Percentiles rank a stretch among this genome's conserved stretches.
phyloP scores from a whole-genome alignment of 345 rosid genomes.

The Acer saccharum region DNA sequence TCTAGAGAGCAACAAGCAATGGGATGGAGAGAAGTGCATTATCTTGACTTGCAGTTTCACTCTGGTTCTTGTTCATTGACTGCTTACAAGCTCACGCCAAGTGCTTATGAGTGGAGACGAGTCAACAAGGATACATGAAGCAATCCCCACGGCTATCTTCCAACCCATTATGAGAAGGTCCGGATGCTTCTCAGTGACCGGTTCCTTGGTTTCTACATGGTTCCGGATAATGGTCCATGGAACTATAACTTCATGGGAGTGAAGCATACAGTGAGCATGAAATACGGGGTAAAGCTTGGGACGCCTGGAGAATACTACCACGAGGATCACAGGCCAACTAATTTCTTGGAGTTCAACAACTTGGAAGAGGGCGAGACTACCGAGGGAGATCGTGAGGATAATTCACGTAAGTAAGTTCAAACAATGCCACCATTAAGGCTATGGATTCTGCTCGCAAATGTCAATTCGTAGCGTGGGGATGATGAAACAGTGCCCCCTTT shows the following conservation, averaged over 20 bases:
- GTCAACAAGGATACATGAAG: conserved; percentile 89
- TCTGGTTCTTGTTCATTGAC: conserved; percentile 96
- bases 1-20: conserved; percentile 91
- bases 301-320: conserved; percentile 83
- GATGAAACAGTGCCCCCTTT: conserved; percentile 7
- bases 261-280: conserved; percentile 93
- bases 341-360: conserved; percentile 94
- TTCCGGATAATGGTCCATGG: conserved; percentile 95
- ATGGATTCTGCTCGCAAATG: background rate
- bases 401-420: conserved; percentile 45
- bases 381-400: conserved; percentile 91
- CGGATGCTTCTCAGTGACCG: conserved; percentile 97
- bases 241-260: conserved; percentile 98
- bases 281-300: conserved; percentile 86
- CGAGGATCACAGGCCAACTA: conserved; percentile 94
- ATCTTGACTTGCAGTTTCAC: conserved; percentile 98
- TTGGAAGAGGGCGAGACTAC: conserved; percentile 76
- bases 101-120: conserved; percentile 98
- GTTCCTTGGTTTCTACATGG: conserved; percentile 99
- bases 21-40: conserved; percentile 99
- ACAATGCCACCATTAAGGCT: background rate
- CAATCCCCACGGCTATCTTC: conserved; percentile 97
- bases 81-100: conserved; percentile 89
- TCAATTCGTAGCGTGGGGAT: background rate
- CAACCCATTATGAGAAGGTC: conserved; percentile 97